Conservation (phyloP, 129 eudicot genomes). For the Flaveria brownii region DNA sequence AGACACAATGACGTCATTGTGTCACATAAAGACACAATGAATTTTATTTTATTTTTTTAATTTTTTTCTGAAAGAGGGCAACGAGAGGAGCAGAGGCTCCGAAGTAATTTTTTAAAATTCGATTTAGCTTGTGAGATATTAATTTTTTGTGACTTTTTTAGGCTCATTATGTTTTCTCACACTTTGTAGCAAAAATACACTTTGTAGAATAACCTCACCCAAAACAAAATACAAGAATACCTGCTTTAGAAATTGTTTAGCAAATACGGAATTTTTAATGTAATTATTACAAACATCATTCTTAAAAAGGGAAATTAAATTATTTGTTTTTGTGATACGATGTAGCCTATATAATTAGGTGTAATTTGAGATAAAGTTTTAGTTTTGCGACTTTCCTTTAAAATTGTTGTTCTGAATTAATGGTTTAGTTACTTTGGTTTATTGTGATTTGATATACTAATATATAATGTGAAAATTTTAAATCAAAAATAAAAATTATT, state of each 20-base stretch:
- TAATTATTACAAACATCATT: not conserved
- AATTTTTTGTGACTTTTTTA: too few species aligned
- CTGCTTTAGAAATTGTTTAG: not conserved
- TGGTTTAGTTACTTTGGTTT: not conserved
- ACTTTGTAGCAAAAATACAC: too few species aligned
- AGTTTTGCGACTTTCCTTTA: not conserved
- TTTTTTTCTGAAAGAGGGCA: too few species aligned
- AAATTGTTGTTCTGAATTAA: not conserved
- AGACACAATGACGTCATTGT: too few species aligned
- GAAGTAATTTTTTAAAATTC: too few species aligned
- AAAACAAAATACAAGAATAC: constrained; percentile 6
- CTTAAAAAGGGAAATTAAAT: not conserved
- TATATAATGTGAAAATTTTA: not conserved
- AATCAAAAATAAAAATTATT: too few species aligned
- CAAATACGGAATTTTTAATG: not conserved
- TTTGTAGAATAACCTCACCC: too few species aligned
- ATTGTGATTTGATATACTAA: not conserved
- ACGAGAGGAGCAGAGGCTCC: too few species aligned
- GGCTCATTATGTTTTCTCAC: too few species aligned
- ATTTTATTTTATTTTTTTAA: too few species aligned
- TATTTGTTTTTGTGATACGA: not conserved
- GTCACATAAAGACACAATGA: too few species aligned
- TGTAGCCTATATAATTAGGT: not conserved
- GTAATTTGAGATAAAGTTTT: not conserved
- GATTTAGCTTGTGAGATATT: too few species aligned